Evolutionary conservation across 345 rosid species (phyloP).

Genomic region (Eucalyptus sp.): DNA sequence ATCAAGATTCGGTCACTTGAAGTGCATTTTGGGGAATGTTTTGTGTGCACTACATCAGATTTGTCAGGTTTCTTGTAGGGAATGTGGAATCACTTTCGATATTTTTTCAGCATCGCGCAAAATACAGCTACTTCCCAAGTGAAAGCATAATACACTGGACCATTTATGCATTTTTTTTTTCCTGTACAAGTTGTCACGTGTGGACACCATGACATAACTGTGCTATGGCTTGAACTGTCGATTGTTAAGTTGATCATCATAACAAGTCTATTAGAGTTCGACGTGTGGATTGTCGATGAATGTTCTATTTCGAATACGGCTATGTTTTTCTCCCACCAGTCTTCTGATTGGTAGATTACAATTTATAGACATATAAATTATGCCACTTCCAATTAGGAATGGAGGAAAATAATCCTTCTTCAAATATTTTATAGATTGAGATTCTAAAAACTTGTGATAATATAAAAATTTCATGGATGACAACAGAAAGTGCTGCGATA

Average conservation of each 20-base stretch:
- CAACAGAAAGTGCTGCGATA: neutral
- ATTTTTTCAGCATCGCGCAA: neutral
- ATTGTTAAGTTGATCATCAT: neutral
- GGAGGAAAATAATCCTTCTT: neutral
- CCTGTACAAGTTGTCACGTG: neutral
- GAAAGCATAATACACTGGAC: neutral
- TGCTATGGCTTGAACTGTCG: neutral
- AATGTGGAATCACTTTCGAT: neutral
- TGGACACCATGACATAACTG: neutral
- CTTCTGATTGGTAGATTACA: neutral
- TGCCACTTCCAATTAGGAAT: neutral
- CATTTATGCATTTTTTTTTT: neutral
- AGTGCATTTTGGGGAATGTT: neutral
- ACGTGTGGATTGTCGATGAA: neutral
- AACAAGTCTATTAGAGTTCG: neutral
- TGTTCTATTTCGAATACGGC: neutral
- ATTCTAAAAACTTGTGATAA: neutral
- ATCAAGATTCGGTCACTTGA: neutral
- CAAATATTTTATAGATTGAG: neutral
- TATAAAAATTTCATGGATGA: neutral
- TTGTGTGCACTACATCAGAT: neutral
- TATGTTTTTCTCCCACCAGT: neutral
- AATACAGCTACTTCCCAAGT: neutral
- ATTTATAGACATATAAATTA: neutral
- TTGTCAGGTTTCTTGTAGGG: neutral